Base-by-base conservation (phyloP, 108 stramenopile species). In the Hondaea fermentalgiana region DNA sequence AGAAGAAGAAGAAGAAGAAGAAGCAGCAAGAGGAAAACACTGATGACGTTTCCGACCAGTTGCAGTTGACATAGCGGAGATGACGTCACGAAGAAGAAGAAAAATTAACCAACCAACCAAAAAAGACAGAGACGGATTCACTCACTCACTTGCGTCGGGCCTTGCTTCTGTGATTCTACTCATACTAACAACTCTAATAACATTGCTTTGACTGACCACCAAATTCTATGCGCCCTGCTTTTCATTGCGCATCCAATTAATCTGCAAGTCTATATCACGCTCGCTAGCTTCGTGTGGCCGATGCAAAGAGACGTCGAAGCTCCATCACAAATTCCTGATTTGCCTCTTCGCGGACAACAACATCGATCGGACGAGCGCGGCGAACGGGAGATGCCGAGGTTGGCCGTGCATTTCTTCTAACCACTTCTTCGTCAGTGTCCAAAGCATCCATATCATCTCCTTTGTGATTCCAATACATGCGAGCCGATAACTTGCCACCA, bases 1-100 rank as follows among this genome's bases (percentile, higher is more conserved):
- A 83, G 51, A 83, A 83, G 76, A 83, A 83, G 23, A 83, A 83
- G 23, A 83, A 83, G 23, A 83, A 83, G 51, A 83, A 83, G 76
- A 83, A 83, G 76, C 55, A 57, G 55, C 55, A 57, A 57, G 55
- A 57, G 35, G 35, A 35, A 35, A 35, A 35, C 35, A 35, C 35
- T 35, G 35, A 35, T 35, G 35, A 35, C 55, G 55, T 0, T 2
- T 57, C 55, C 55, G 55, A 57, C 55, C 55, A 57, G 55, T 16
- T 57, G 55, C 55, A 57, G 4, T 16, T 57, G 14, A 57, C 55
- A 8, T 57, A 57, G 55, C 35, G 35, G 1, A 35, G 35, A 35
- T 35, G 35, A 2, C 0, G 35, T 35, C 35, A 35, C 35, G 35
- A 35, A 35, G 64, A 69, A 23, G 1, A 10, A 69, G 35, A 69